Evolutionary conservation across 164 flowering plant genomes (phyloP).

Genomic region (Stephania yunnanensis): DNA sequence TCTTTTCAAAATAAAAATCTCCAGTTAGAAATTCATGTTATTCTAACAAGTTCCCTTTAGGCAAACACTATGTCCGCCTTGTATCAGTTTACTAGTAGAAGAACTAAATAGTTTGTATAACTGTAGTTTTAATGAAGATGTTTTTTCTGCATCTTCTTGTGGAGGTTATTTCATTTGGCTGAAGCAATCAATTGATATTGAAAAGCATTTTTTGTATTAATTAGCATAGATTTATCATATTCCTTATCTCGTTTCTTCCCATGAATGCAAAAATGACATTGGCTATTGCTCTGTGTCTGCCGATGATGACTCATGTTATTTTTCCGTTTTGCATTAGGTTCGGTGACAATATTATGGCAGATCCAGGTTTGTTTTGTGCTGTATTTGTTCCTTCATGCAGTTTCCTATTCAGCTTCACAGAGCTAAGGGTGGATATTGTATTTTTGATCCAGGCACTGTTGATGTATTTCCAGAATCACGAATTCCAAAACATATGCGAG

Average conservation of each 20-base stretch:
- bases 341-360: conserved; percentile 60
- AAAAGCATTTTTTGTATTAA: not conserved
- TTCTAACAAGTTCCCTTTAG: too few relatives aligned
- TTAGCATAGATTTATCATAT: not conserved
- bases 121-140: too few relatives aligned
- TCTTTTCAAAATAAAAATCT: too few relatives aligned
- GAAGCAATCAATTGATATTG: not conserved
- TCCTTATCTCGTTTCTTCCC: not conserved
- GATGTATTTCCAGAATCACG: conserved; percentile 80
- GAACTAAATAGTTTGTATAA: too few relatives aligned
- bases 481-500: conserved; percentile 60
- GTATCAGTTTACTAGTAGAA: too few relatives aligned
- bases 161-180: too few relatives aligned
- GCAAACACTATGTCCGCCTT: too few relatives aligned
- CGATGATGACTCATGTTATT: not conserved
- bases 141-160: too few relatives aligned
- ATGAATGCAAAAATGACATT: not conserved
- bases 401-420: conserved; percentile 20
- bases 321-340: conserved; percentile 45
- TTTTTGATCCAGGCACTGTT: conserved; percentile 72
- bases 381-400: not conserved
- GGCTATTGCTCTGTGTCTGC: not conserved
- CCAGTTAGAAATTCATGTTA: too few relatives aligned
- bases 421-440: conserved; percentile 67
- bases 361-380: conserved; percentile 89